Percentiles rank a stretch among this genome's conserved stretches.
phyloP scores from a whole-genome alignment of 176 grass and related monocot genomes.

The Oryza australiensis region DNA sequence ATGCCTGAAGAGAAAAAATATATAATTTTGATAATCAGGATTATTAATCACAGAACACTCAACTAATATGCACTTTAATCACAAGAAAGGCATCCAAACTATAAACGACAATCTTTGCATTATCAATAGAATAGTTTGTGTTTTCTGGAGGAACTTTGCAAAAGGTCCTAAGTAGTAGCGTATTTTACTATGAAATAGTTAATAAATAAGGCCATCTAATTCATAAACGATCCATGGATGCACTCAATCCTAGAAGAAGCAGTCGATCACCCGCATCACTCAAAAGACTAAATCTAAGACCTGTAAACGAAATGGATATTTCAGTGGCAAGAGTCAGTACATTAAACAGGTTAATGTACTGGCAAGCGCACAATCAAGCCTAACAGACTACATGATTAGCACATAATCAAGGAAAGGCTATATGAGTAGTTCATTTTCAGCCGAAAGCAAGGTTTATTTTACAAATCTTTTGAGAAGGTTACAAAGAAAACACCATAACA shows the following conservation, averaged over 20 bases:
- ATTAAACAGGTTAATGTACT: too few relatives aligned
- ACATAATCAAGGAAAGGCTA: too few relatives aligned
- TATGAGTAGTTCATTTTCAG: too few relatives aligned
- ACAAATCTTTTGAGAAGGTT: too few relatives aligned
- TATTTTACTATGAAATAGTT: neutral
- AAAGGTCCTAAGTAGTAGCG: neutral
- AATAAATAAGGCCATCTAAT: slow-evolving; percentile 9
- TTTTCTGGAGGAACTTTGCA: neutral
- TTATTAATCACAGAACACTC: slow-evolving; percentile 12
- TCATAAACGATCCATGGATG: neutral
- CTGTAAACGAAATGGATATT: too few relatives aligned
- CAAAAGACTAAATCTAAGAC: too few relatives aligned
- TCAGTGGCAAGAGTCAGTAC: too few relatives aligned
- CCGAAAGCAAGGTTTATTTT: too few relatives aligned
- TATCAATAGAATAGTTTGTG: slow-evolving; percentile 9
- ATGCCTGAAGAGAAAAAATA: slow-evolving; percentile 55
- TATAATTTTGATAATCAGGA: neutral
- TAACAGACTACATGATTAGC: too few relatives aligned
- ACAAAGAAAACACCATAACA: neutral
- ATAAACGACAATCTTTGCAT: neutral
- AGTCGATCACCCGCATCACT: too few relatives aligned
- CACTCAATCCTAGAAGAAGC: too few relatives aligned
- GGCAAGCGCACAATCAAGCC: too few relatives aligned
- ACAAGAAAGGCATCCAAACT: neutral
- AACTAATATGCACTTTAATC: slow-evolving; percentile 3